phyloP scores from a whole-genome alignment of 352 stramenopile species.

The Peronosclerospora sorghi region DNA sequence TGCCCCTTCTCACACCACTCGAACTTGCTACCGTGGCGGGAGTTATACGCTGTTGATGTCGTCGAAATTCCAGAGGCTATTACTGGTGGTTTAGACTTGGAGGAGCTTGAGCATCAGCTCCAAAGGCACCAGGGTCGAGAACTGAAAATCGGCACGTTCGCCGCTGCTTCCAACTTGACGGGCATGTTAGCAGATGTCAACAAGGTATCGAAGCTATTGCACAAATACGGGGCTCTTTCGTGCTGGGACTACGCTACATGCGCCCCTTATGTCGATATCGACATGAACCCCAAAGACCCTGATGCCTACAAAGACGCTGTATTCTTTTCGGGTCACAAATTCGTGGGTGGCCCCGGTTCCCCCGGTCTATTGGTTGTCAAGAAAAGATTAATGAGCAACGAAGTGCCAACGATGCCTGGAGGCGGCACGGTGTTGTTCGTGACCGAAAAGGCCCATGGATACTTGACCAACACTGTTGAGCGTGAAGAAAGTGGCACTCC shows the following conservation, averaged over 20 bases:
- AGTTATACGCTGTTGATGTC: constrained; percentile 74
- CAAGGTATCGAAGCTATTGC: constrained; percentile 80
- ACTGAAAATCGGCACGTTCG: constrained; percentile 85
- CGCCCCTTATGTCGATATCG: constrained; percentile 86
- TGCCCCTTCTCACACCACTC: constrained; percentile 96
- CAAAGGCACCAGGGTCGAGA: constrained; percentile 30
- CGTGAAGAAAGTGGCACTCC: constrained; percentile 95
- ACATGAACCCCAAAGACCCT: constrained; percentile 90
- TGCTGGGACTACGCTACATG: constrained; percentile 95
- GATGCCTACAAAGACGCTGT: constrained; percentile 88
- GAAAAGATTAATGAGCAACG: constrained; percentile 66
- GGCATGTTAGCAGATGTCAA: constrained; percentile 86
- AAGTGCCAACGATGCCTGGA: constrained; percentile 39
- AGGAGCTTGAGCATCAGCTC: constrained; percentile 42
- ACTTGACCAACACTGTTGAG: constrained; percentile 61
- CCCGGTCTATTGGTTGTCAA: constrained; percentile 94
- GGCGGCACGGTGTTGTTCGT: constrained; percentile 47
- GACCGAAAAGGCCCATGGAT: constrained; percentile 47
- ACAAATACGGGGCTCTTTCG: constrained; percentile 86
- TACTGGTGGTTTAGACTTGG: constrained; percentile 43
- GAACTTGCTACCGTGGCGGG: constrained; percentile 95
- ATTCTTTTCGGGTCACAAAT: constrained; percentile 95
- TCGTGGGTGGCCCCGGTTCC: constrained; percentile 88
- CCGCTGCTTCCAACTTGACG: constrained; percentile 92
- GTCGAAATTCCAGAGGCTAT: constrained; percentile 56